These are phyloP conservation scores for Colletotrichum destructivum DNA, from an alignment of 2,329 filamentous ascomycete genomes.

Conservation along the genomic window DNA sequence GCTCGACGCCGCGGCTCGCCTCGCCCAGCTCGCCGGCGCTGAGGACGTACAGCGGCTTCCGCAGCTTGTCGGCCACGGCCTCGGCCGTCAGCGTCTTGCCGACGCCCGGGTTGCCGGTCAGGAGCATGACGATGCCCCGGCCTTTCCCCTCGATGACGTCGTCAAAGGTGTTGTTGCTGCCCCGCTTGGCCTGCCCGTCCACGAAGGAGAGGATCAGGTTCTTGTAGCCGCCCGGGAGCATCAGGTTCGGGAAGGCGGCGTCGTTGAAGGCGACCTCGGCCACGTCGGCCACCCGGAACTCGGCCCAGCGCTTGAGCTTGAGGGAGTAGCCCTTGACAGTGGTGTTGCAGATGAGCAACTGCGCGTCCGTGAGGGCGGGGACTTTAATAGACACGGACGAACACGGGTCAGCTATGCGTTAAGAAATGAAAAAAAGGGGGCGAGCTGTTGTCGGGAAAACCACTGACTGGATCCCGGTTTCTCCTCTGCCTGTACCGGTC, in stretches of 20 bases:
- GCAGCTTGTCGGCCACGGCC: neutral
- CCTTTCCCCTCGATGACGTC: conserved; percentile 50
- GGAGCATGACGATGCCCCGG: conserved; percentile 29
- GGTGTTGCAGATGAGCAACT: neutral
- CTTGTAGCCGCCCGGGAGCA: conserved; percentile 46
- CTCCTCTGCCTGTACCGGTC: too few relatives aligned
- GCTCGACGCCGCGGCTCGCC: conserved; percentile 1
- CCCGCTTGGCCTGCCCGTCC: conserved; percentile 39
- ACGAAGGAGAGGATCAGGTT: conserved; percentile 46
- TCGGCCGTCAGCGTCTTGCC: conserved; percentile 25
- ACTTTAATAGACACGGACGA: too few relatives aligned
- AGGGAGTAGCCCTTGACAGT: conserved; percentile 16
- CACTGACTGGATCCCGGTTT: too few relatives aligned
- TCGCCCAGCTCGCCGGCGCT: conserved; percentile 34
- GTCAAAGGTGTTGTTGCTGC: conserved; percentile 43
- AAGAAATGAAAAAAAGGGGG: too few relatives aligned
- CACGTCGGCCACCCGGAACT: conserved; percentile 20
- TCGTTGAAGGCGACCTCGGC: conserved; percentile 44
- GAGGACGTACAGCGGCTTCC: conserved; percentile 6
- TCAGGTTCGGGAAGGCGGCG: conserved; percentile 46
- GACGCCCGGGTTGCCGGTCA: conserved; percentile 18
- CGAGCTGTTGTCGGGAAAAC: too few relatives aligned
- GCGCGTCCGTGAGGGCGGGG: too few relatives aligned
- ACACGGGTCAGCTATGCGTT: too few relatives aligned
- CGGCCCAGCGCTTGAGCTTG: neutral